These are phyloP conservation scores for Cylindrotheca fusiformis DNA, from an alignment of 108 stramenopile species.

Conservation along the genomic window DNA sequence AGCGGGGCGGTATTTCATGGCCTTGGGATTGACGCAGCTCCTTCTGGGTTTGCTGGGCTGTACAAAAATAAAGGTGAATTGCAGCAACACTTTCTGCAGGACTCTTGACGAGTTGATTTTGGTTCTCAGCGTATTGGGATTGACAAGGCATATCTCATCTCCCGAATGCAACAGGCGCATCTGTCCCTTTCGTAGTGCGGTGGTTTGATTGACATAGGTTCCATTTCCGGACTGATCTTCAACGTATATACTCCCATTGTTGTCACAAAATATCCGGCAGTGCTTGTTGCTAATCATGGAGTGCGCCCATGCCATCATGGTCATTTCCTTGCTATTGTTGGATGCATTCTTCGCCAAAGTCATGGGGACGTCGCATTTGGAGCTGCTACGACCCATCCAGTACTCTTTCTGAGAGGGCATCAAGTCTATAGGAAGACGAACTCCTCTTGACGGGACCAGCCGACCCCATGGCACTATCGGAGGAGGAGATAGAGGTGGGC, in stretches of 20 bases:
- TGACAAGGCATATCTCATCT: constrained; percentile 90
- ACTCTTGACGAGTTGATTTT: constrained; percentile 32
- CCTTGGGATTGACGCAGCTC: constrained; percentile 37
- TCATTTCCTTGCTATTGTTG: constrained; percentile 20
- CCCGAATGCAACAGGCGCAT: constrained; percentile 84
- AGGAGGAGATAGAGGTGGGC: constrained; percentile 48
- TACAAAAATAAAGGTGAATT: constrained; percentile 79
- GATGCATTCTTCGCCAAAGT: constrained; percentile 15
- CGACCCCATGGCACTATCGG: constrained; percentile 58
- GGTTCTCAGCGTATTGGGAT: constrained; percentile 60
- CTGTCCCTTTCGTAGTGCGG: constrained; percentile 64
- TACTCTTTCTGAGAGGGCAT: constrained; percentile 18
- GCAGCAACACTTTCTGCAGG: constrained; percentile 38
- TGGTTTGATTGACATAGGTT: constrained; percentile 82
- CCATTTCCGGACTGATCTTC: constrained; percentile 93
- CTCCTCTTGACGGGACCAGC: constrained; percentile 38
- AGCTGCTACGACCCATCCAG: constrained; percentile 18
- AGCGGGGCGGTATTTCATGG: constrained; percentile 28
- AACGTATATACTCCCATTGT: constrained; percentile 49
- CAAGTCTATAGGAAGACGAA: constrained; percentile 17
- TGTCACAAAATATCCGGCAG: constrained; percentile 51
- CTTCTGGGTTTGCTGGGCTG: constrained; percentile 22
- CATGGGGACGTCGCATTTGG: constrained; percentile 47
- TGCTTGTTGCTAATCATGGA: constrained; percentile 76
- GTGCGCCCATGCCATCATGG: constrained; percentile 55